Evolutionary conservation across 768 basidiomycete genomes (phyloP), one percentile per base, ranked within the genome.

Genomic region (Leccinum pellstonianum): DNA sequence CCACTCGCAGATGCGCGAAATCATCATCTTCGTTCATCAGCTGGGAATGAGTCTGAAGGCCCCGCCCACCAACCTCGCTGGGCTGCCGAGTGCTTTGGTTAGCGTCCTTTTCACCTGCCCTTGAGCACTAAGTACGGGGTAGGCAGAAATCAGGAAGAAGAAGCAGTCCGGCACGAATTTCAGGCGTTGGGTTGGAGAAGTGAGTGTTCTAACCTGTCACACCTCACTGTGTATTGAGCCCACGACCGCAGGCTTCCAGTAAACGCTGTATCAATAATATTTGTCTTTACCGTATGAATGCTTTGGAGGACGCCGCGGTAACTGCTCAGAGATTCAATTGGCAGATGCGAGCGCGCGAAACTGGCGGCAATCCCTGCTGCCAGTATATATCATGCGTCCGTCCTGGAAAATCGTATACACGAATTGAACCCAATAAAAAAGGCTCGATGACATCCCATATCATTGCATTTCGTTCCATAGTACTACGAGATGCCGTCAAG

Each of bases 91-190:
- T 87, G 85, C 38, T 67, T 70, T 41, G 76, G 86, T 86, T 66
- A 72, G 81, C 72, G 15, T 25, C 19, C 27, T 17, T 58, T 25
- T 27, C 31, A 31, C n/a, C 5, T 37, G 10, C 12, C 21, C n/a
- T 56, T 41, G 25, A 51, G 21, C 43, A 38, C 37, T 41, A 38
- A 52, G 63, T n/a, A 61, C 4, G 87, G 85, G 0, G 62, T 53
- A 4, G 87, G 82, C 19, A 83, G 81, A 60, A 87, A 77, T 59
- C 85, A 86, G 70, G 88, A 87, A 63, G 51, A 87, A 72, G 81
- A 84, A 61, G 86, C 87, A 21, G 86, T 84, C 31, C 79, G 80
- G 41, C 75, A 80, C 57, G 86, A 86, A 50, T 85, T 78, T 73
- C 65, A 67, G 15, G 59, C 73, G 3, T 86, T 86, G 79, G 80